phyloP scores from a whole-genome alignment of 768 basidiomycete genomes.

The Mrakia frigida region DNA sequence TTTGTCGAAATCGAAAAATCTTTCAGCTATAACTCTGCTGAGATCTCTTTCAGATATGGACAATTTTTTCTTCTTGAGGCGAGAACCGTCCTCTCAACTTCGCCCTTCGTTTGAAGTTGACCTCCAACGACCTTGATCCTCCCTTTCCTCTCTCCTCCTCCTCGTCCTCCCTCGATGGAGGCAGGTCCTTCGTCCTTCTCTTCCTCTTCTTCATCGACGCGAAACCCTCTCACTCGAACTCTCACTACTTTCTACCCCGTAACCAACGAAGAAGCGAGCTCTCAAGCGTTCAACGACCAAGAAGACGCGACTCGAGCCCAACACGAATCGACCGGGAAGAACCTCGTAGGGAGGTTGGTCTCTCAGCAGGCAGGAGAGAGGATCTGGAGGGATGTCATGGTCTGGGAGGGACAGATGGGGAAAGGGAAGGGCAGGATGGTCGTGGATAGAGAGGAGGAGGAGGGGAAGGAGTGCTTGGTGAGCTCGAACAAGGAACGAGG shows the following conservation, averaged over 20 bases:
- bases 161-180: background rate
- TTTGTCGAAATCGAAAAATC: too few relatives aligned
- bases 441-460: background rate
- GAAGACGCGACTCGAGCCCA: background rate
- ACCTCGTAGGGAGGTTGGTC: background rate
- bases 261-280: background rate
- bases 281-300: background rate
- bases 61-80: too few relatives aligned
- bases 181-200: constrained; percentile 1
- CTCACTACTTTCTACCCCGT: background rate
- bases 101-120: too few relatives aligned
- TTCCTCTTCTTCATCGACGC: background rate
- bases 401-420: background rate
- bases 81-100: too few relatives aligned
- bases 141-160: background rate
- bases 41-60: too few relatives aligned
- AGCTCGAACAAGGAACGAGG: background rate
- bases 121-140: background rate
- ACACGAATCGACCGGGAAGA: background rate
- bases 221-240: background rate
- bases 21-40: too few relatives aligned
- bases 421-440: constrained; percentile 6
- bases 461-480: background rate
- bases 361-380: background rate
- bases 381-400: background rate